Evolutionary conservation across 148 eudicot species (phyloP).

Genomic region (Fagopyrum homotropicum): DNA sequence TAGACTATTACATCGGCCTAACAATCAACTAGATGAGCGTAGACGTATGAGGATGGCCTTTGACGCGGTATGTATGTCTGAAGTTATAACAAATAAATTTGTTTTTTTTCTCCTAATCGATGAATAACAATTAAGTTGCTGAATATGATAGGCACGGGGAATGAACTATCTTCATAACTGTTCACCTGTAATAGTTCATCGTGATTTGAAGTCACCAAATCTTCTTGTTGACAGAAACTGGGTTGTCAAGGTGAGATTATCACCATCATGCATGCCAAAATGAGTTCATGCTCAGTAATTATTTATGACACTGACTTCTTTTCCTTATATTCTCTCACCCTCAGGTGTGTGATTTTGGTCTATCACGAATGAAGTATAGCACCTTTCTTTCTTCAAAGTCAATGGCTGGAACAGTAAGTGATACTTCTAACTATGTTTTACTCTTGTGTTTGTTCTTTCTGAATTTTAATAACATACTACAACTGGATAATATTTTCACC

Average conservation of each 20-base stretch:
- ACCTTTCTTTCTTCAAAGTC: slow-evolving; percentile 63
- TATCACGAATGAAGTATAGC: slow-evolving; percentile 57
- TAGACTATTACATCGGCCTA: slow-evolving; percentile 81
- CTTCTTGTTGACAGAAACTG: slow-evolving; percentile 35
- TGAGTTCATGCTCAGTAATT: neutral
- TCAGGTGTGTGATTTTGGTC: slow-evolving; percentile 69
- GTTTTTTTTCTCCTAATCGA: neutral
- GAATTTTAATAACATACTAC: neutral
- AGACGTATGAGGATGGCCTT: slow-evolving; percentile 78
- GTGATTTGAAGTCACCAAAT: slow-evolving; percentile 39
- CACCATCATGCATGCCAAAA: neutral
- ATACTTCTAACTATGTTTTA: neutral
- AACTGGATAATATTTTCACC: neutral
- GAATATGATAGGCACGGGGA: slow-evolving; percentile 17
- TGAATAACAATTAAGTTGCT: neutral
- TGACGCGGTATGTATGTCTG: slow-evolving; percentile 50
- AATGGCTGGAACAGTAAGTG: slow-evolving; percentile 65
- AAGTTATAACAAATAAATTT: too few species aligned
- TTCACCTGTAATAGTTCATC: slow-evolving; percentile 31
- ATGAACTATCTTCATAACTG: slow-evolving; percentile 30
- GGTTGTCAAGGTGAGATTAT: slow-evolving; percentile 27
- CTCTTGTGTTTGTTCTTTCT: neutral
- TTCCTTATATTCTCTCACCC: neutral
- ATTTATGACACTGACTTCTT: too few species aligned
- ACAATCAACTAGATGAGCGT: slow-evolving; percentile 78